phyloP scores from a whole-genome alignment of 768 basidiomycete species.

The Rubroboletus satanas region DNA sequence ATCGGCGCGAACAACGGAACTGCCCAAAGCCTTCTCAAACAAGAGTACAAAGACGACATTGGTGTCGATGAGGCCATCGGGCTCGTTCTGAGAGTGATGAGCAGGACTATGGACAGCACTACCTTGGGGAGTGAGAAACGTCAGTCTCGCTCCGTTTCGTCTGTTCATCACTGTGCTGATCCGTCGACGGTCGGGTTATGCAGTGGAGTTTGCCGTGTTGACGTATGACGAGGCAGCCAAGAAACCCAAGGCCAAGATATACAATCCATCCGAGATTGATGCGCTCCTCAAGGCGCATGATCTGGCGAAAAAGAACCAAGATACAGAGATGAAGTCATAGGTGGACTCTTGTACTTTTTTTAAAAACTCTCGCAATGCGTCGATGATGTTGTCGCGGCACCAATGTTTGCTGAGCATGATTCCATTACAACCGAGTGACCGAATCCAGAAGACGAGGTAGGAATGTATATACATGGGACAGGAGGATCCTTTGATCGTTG shows the following conservation, averaged over 20 bases:
- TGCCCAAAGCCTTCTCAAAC: slow-evolving; percentile 91
- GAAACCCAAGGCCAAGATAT: slow-evolving; percentile 87
- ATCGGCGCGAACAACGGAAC: slow-evolving; percentile 99
- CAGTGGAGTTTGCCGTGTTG: slow-evolving; percentile 96
- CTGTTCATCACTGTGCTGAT: not conserved
- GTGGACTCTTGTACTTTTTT: slow-evolving; percentile 10
- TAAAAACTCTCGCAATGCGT: not conserved
- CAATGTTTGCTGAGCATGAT: not conserved
- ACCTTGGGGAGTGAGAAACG: slow-evolving; percentile 95
- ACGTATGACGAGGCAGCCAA: slow-evolving; percentile 76
- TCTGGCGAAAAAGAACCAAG: slow-evolving; percentile 84
- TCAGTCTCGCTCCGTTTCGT: slow-evolving; percentile 43
- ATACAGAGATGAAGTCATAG: slow-evolving; percentile 68
- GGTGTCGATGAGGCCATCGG: slow-evolving; percentile 86
- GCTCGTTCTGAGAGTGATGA: slow-evolving; percentile 92
- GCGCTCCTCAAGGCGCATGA: slow-evolving; percentile 74
- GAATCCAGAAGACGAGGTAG: not conserved
- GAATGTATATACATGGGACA: not conserved
- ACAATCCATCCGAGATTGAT: slow-evolving; percentile 84
- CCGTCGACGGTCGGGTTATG: not conserved
- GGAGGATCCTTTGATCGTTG: not conserved
- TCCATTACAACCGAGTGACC: not conserved
- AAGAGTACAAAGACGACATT: slow-evolving; percentile 98
- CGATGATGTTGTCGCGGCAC: not conserved
- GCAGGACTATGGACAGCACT: slow-evolving; percentile 99